Conservation (phyloP, 768 basidiomycete genomes). For the Cyathus striatus region DNA sequence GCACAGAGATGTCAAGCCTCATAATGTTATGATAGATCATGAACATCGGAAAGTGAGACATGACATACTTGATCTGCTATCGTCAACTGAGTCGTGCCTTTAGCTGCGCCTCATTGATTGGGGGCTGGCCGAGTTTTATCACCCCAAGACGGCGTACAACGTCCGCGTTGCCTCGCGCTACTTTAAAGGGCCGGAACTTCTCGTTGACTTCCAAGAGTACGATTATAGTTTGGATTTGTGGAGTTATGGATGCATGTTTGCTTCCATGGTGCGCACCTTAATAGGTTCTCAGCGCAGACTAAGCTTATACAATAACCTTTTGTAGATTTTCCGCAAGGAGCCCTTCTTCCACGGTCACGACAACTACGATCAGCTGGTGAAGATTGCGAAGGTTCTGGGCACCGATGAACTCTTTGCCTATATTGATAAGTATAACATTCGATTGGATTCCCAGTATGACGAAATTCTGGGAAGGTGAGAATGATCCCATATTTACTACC, state of each 20-base stretch:
- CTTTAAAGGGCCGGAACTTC: conserved; percentile 95
- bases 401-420: conserved; percentile 94
- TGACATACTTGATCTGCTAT: no score
- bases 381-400: conserved; percentile 95
- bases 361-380: conserved; percentile 97
- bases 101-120: conserved; percentile 96
- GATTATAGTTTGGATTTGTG: conserved; percentile 99
- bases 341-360: conserved; percentile 99
- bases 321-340: conserved; percentile 96
- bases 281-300: neutral
- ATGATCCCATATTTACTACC: neutral
- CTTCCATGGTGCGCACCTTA: conserved; percentile 75
- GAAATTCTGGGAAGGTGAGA: conserved; percentile 82
- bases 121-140: conserved; percentile 98
- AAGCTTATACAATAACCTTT: neutral
- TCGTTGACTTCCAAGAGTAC: conserved; percentile 98
- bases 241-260: conserved; percentile 99
- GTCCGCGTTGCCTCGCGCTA: conserved; percentile 96
- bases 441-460: conserved; percentile 93
- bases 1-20: conserved; percentile 98
- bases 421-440: conserved; percentile 92
- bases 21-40: conserved; percentile 99
- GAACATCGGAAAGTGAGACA: conserved; percentile 81
- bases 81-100: neutral
- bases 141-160: conserved; percentile 96